phyloP scores from a whole-genome alignment of 164 flowering plant species.

The Paratinospora sagittata region DNA sequence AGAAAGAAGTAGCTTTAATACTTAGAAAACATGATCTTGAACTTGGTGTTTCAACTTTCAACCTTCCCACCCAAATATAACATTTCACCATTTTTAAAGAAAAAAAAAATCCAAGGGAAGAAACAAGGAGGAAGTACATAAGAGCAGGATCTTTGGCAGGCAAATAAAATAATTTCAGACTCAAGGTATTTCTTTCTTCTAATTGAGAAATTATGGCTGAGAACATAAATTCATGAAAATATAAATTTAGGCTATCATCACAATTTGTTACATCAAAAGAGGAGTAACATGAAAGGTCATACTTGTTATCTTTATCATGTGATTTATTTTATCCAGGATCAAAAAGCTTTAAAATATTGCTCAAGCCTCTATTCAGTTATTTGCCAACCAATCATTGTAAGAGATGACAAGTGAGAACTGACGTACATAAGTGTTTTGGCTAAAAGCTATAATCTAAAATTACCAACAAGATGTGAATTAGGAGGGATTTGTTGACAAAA shows the following conservation, averaged over 20 bases:
- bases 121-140: background rate
- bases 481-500: background rate
- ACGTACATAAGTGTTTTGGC: background rate
- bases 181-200: background rate
- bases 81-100: too few species aligned
- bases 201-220: background rate
- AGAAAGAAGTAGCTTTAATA: constrained; percentile 3
- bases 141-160: too few species aligned
- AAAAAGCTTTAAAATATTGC: too few species aligned
- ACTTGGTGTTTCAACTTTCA: background rate
- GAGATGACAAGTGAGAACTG: background rate
- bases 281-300: too few species aligned
- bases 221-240: background rate
- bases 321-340: too few species aligned
- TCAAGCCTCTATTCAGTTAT: background rate
- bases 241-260: too few species aligned
- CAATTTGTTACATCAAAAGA: too few species aligned
- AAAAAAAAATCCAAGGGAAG: background rate
- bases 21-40: background rate
- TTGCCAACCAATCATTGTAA: background rate
- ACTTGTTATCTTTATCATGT: too few species aligned
- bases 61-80: background rate
- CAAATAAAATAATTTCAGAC: too few species aligned
- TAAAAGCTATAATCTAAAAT: background rate
- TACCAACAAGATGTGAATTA: background rate